phyloP scores from a whole-genome alignment of 345 rosid genomes.

The Eucalyptus shirleyi region DNA sequence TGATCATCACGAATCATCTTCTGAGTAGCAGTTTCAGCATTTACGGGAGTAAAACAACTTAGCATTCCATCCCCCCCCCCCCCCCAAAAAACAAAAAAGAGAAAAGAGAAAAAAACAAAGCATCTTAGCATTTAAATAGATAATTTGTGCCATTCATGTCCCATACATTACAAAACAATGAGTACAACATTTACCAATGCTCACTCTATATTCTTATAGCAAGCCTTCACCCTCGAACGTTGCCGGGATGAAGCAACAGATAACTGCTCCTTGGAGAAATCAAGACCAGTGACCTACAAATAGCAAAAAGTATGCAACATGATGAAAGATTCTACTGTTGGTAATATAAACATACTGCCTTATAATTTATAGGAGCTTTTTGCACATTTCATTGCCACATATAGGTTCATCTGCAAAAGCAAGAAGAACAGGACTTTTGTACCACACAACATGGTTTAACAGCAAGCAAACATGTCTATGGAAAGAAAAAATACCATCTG shows the following conservation, averaged over 20 bases:
- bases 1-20: not conserved
- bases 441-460: not conserved
- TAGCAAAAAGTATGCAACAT: not conserved
- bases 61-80: not conserved
- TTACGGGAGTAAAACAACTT: not conserved
- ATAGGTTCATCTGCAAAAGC: not conserved
- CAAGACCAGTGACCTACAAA: conserved; percentile 66
- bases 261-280: conserved; percentile 71
- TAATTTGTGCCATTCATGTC: not conserved
- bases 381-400: not conserved
- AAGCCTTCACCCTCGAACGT: conserved; percentile 22
- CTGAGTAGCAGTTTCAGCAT: not conserved
- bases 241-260: conserved; percentile 60
- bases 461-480: not conserved
- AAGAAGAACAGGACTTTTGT: not conserved
- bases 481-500: not conserved
- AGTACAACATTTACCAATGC: conserved; percentile 44
- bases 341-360: not conserved
- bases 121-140: not conserved
- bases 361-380: not conserved
- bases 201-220: conserved; percentile 84
- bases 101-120: not conserved
- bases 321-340: not conserved
- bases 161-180: not conserved
- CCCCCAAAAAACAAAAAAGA: too few species aligned